A percentile compares a stretch with the other conserved stretches of the same genome.
phyloP scores from a whole-genome alignment of 2,329 filamentous ascomycete species.

The Fusarium musae region DNA sequence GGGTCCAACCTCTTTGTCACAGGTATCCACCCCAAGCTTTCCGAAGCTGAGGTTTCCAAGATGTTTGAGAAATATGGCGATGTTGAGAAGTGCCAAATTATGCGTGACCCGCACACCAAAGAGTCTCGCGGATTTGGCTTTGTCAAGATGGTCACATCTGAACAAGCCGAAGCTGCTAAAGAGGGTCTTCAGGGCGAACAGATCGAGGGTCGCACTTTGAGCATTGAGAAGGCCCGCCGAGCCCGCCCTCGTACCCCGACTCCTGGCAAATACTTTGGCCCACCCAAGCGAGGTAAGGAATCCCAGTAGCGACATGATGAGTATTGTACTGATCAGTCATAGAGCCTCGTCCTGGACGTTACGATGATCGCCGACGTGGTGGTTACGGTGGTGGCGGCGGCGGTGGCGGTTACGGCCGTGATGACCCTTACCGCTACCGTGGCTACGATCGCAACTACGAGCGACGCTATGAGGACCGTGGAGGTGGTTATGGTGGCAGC shows the following conservation, averaged over 20 bases:
- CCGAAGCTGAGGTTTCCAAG: constrained; percentile 89
- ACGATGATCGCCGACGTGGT: constrained; percentile 72
- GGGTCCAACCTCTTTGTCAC: constrained; percentile 99
- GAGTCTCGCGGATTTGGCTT: constrained; percentile 99
- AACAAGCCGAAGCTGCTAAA: constrained; percentile 96
- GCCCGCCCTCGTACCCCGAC: constrained; percentile 95
- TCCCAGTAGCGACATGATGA: background rate
- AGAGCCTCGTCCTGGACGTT: constrained; percentile 56
- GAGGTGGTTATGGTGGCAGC: constrained; percentile 54
- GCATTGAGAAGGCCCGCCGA: constrained; percentile 98
- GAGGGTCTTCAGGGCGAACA: constrained; percentile 95
- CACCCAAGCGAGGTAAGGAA: constrained; percentile 91
- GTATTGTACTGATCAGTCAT: constrained; percentile 15
- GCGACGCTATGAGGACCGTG: constrained; percentile 59
- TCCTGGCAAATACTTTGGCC: constrained; percentile 98
- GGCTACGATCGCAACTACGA: constrained; percentile 57
- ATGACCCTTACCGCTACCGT: constrained; percentile 69
- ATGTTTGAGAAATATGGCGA: constrained; percentile 99
- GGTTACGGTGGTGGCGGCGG: constrained; percentile 61
- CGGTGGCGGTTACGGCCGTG: constrained; percentile 59
- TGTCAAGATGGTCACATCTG: constrained; percentile 97
- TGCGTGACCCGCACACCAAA: constrained; percentile 98
- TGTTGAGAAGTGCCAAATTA: constrained; percentile 99
- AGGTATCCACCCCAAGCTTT: constrained; percentile 92
- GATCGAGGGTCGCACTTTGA: constrained; percentile 93